A percentile compares a stretch with the other conserved stretches of the same genome.
phyloP scores from a whole-genome alignment of 257 asterid genomes.

The Solanum appendiculatum region DNA sequence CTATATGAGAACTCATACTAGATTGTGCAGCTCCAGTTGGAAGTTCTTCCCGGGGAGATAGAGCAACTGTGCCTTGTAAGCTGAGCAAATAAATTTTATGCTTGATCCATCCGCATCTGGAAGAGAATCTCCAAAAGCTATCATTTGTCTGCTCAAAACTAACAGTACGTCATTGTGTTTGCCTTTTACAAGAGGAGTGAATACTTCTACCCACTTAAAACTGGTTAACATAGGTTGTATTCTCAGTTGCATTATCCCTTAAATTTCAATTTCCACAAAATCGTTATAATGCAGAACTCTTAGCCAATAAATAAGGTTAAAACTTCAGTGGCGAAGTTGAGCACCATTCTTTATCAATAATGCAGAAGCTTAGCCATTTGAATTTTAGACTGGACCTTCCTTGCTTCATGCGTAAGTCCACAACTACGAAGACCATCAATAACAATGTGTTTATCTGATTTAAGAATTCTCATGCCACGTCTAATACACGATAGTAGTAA shows the following conservation, averaged over 20 bases:
- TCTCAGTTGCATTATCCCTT: not conserved
- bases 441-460: not conserved
- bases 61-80: slow-evolving; percentile 8
- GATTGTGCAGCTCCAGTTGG: not conserved
- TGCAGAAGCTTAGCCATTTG: not conserved
- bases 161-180: not conserved
- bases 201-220: not conserved
- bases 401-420: not conserved
- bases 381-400: not conserved
- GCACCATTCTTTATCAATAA: not conserved
- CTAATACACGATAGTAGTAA: not conserved
- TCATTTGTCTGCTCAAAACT: slow-evolving; percentile 5
- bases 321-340: not conserved
- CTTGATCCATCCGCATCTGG: not conserved
- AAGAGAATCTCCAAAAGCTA: slow-evolving; percentile 19
- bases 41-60: not conserved
- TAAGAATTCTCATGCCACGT: not conserved
- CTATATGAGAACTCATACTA: slow-evolving; percentile 5
- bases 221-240: not conserved
- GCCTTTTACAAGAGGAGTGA: not conserved
- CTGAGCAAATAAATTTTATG: not conserved
- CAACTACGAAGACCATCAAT: not conserved
- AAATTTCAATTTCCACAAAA: not conserved
- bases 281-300: not conserved
- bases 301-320: not conserved